Conservation (phyloP, 768 basidiomycete species). For the Leccinum broughii region DNA sequence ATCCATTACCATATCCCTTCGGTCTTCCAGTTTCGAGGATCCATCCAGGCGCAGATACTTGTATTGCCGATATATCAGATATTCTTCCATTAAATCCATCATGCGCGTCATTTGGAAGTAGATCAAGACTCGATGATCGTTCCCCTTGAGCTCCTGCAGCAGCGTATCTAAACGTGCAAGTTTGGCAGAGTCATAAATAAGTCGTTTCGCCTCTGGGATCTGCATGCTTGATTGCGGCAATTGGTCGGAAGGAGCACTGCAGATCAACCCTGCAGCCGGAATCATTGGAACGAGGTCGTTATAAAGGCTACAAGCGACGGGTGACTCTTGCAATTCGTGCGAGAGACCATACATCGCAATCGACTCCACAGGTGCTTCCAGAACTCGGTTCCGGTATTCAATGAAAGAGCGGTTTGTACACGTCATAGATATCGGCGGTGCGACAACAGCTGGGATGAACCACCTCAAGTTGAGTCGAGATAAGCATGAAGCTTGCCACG, state of each 20-base stretch:
- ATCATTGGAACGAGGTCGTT: slow-evolving; percentile 56
- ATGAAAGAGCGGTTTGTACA: slow-evolving; percentile 79
- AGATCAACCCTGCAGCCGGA: slow-evolving; percentile 66
- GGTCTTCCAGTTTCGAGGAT: slow-evolving; percentile 90
- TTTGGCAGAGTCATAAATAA: slow-evolving; percentile 96
- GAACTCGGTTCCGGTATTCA: slow-evolving; percentile 59
- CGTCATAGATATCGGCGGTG: slow-evolving; percentile 75
- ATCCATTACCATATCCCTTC: slow-evolving; percentile 98
- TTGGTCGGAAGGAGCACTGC: slow-evolving; percentile 65
- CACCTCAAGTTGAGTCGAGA: slow-evolving; percentile 80
- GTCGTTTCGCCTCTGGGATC: slow-evolving; percentile 91
- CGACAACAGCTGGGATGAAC: slow-evolving; percentile 82
- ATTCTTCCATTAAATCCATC: slow-evolving; percentile 99
- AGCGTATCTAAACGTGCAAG: slow-evolving; percentile 86
- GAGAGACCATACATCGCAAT: slow-evolving; percentile 86
- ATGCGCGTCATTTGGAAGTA: slow-evolving; percentile 99
- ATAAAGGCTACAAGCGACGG: slow-evolving; percentile 48
- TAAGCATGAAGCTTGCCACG: slow-evolving; percentile 77
- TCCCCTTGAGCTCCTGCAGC: slow-evolving; percentile 89
- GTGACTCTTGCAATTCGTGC: slow-evolving; percentile 59
- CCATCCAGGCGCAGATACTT: slow-evolving; percentile 94
- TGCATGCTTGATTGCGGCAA: slow-evolving; percentile 83
- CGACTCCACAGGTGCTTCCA: slow-evolving; percentile 73
- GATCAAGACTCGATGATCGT: slow-evolving; percentile 90
- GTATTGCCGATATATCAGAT: slow-evolving; percentile 94